A percentile compares a stretch with the other conserved stretches of the same genome.
These are phyloP conservation scores for Aphanomyces stellatus DNA, from an alignment of 352 stramenopile species.

Conservation along the genomic window DNA sequence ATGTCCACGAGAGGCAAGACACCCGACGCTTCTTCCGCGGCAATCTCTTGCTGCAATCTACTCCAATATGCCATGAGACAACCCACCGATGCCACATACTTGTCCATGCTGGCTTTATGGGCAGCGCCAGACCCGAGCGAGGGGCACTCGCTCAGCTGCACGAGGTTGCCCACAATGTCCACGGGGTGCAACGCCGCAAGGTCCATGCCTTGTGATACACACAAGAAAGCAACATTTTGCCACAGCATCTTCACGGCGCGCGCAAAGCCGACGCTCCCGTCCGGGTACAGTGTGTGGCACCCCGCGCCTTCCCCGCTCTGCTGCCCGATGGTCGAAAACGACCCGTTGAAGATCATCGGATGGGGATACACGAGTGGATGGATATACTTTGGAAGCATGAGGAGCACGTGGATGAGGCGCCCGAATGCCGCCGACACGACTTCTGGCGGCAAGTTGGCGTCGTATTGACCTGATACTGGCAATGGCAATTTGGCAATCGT, in stretches of 20 bases:
- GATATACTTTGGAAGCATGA: constrained; percentile 60
- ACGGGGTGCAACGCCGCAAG: constrained; percentile 32
- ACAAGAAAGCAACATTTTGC: constrained; percentile 65
- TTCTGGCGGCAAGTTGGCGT: constrained; percentile 43
- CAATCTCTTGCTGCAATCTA: neutral
- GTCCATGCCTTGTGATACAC: constrained; percentile 36
- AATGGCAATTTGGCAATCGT: constrained; percentile 60
- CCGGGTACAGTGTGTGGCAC: constrained; percentile 77
- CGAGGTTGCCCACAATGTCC: constrained; percentile 61
- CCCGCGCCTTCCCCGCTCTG: constrained; percentile 54
- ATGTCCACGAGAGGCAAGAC: constrained; percentile 6
- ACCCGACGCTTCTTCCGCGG: neutral
- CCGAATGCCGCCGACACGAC: constrained; percentile 60
- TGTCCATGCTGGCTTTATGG: neutral
- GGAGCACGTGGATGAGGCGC: constrained; percentile 67
- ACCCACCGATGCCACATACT: neutral
- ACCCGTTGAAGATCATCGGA: constrained; percentile 82
- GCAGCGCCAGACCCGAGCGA: neutral
- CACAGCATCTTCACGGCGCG: constrained; percentile 64
- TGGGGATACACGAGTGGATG: constrained; percentile 52
- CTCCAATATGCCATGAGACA: neutral
- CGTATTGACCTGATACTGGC: constrained; percentile 56
- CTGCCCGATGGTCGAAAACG: constrained; percentile 70
- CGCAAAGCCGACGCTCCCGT: constrained; percentile 68
- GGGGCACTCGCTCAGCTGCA: constrained; percentile 26